Conservation (phyloP, 208 protist genomes). For the Crithidia acanthocephali region DNA sequence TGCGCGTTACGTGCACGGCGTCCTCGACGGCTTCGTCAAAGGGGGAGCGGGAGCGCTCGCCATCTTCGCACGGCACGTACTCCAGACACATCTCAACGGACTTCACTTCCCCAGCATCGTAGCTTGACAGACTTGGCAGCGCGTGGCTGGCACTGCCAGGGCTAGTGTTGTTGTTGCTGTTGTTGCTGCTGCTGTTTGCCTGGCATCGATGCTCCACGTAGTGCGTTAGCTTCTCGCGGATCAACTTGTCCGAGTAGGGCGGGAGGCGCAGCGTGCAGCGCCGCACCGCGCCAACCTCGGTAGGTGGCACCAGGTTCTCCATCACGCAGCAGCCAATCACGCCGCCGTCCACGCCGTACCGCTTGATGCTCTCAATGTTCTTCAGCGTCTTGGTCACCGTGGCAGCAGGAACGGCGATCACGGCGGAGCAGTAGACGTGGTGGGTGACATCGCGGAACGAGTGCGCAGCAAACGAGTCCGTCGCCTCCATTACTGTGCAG, state of each 20-base stretch:
- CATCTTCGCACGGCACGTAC: conserved; percentile 38
- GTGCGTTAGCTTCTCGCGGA: conserved; percentile 43
- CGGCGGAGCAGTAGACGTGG: conserved; percentile 33
- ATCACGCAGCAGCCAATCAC: conserved; percentile 50
- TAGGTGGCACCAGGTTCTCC: conserved; percentile 34
- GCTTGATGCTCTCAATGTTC: conserved; percentile 42
- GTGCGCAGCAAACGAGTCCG: neutral
- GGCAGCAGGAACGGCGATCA: conserved; percentile 48
- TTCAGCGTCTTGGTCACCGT: conserved; percentile 31
- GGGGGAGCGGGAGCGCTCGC: conserved; percentile 46
- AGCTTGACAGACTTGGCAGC: too few species aligned
- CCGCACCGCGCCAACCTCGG: conserved; percentile 33
- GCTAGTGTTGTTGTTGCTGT: neutral
- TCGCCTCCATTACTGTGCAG: neutral
- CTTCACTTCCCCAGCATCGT: conserved; percentile 14
- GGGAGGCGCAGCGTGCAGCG: conserved; percentile 40
- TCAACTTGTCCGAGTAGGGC: conserved; percentile 34
- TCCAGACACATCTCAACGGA: conserved; percentile 41
- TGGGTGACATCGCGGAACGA: neutral
- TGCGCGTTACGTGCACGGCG: conserved; percentile 17
- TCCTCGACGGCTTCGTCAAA: conserved; percentile 40
- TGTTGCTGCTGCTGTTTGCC: neutral
- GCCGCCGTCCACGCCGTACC: conserved; percentile 33
- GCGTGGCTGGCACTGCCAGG: too few species aligned
- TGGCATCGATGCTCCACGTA: conserved; percentile 15